Conservation (phyloP, 1,284 basidiomycete species). For the Porogramme epimiltina region DNA sequence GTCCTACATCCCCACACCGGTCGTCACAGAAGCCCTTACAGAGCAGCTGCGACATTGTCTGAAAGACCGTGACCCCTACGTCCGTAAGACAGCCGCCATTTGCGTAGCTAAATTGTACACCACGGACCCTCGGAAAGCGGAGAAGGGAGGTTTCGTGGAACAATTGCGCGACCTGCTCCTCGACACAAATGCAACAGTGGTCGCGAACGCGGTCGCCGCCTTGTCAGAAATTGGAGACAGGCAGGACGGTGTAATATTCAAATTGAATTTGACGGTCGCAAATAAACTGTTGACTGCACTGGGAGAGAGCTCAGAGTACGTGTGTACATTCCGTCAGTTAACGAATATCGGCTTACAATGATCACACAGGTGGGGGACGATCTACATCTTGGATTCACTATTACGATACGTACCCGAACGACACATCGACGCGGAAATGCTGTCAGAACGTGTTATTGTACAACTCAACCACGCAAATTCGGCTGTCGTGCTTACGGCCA, state of each 20-base stretch:
- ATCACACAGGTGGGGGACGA: slow-evolving; percentile 91
- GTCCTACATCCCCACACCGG: slow-evolving; percentile 91
- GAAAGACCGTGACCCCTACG: slow-evolving; percentile 90
- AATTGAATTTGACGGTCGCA: slow-evolving; percentile 80
- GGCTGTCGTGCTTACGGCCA: slow-evolving; percentile 91
- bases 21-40: slow-evolving; percentile 77
- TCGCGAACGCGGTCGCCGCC: slow-evolving; percentile 94
- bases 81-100: slow-evolving; percentile 95
- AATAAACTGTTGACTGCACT: slow-evolving; percentile 85
- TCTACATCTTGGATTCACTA: slow-evolving; percentile 95
- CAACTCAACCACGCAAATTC: slow-evolving; percentile 93
- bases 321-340: background rate
- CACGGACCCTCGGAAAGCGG: slow-evolving; percentile 82
- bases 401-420: slow-evolving; percentile 91
- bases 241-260: slow-evolving; percentile 88
- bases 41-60: slow-evolving; percentile 88
- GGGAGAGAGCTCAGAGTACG: slow-evolving; percentile 90
- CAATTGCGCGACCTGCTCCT: slow-evolving; percentile 87
- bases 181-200: slow-evolving; percentile 93
- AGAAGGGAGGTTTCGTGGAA: slow-evolving; percentile 84
- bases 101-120: slow-evolving; percentile 91
- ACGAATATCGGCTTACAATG: background rate
- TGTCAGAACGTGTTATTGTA: slow-evolving; percentile 92
- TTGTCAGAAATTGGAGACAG: slow-evolving; percentile 90
- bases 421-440: slow-evolving; percentile 87